These are phyloP conservation scores for Kwoniella heveanensis DNA, from an alignment of 768 basidiomycete genomes.

Conservation along the genomic window DNA sequence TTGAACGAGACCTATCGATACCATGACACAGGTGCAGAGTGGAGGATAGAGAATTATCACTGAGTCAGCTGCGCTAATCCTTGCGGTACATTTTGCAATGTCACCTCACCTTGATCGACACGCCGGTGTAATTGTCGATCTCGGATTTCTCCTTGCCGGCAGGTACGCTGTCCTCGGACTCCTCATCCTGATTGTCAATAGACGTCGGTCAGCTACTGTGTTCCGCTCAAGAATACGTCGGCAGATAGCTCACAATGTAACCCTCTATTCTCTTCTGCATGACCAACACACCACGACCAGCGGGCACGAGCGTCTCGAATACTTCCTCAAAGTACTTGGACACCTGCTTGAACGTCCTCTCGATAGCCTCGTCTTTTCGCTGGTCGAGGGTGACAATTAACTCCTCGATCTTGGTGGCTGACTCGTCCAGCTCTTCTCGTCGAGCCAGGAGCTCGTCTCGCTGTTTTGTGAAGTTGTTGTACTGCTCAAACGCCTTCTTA, in stretches of 20 bases:
- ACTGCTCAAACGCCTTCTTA: conserved; percentile 99
- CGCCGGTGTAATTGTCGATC: conserved; percentile 93
- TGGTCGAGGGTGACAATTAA: conserved; percentile 92
- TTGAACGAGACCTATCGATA: conserved; percentile 88
- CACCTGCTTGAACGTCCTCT: conserved; percentile 96
- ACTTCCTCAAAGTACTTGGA: conserved; percentile 96
- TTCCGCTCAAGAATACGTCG: not conserved
- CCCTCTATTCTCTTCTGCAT: conserved; percentile 90
- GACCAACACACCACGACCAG: conserved; percentile 84
- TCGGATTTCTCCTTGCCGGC: conserved; percentile 37
- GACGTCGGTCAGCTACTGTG: not conserved
- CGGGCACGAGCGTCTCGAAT: conserved; percentile 93
- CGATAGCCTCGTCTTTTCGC: conserved; percentile 97
- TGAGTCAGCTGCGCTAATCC: not conserved
- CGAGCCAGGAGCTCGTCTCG: conserved; percentile 85
- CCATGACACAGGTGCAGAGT: not conserved
- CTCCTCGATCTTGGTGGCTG: conserved; percentile 84
- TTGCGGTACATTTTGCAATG: too few relatives aligned
- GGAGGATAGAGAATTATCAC: not conserved
- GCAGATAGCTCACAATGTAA: conserved; percentile 57
- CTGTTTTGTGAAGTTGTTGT: conserved; percentile 96
- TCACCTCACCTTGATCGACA: conserved; percentile 78
- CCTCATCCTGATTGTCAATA: conserved; percentile 43
- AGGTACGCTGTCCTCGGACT: conserved; percentile 50
- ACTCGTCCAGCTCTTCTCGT: conserved; percentile 86